phyloP scores from a whole-genome alignment of 2,329 filamentous ascomycete species.

The Davidsoniella eucalypti region DNA sequence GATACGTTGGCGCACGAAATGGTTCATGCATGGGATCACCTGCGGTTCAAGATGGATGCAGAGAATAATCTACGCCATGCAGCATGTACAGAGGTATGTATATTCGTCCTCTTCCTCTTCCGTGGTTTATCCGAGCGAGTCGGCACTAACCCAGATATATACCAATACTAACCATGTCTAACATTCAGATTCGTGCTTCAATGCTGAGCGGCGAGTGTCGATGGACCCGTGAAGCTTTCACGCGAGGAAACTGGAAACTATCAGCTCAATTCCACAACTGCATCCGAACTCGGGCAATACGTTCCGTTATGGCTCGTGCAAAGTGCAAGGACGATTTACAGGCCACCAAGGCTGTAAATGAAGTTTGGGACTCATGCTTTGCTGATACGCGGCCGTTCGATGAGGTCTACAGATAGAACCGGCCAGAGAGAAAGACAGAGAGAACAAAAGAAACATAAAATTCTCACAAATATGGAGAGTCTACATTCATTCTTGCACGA shows the following conservation, averaged over 20 bases:
- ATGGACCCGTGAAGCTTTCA: conserved; percentile 74
- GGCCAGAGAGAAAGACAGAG: too few species aligned
- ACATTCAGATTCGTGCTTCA: conserved; percentile 66
- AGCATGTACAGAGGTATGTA: conserved; percentile 72
- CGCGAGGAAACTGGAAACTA: conserved; percentile 68
- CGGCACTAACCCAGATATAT: conserved; percentile 12
- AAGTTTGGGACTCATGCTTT: conserved; percentile 98
- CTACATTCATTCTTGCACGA: too few species aligned
- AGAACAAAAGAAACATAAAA: too few species aligned
- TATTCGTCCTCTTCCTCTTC: background rate
- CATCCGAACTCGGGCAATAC: conserved; percentile 63
- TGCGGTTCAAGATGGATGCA: conserved; percentile 82
- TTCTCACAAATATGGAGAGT: too few species aligned
- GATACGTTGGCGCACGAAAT: conserved; percentile 94
- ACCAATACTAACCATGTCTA: conserved; percentile 12
- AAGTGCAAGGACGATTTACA: conserved; percentile 73
- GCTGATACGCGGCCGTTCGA: conserved; percentile 88
- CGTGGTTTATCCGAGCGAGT: background rate
- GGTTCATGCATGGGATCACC: conserved; percentile 90
- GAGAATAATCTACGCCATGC: conserved; percentile 66
- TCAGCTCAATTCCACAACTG: conserved; percentile 91
- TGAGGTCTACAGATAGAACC: conserved; percentile 64
- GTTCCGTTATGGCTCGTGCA: conserved; percentile 64
- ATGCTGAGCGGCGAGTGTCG: conserved; percentile 89
- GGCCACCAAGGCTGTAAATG: conserved; percentile 75